Conservation (phyloP, 2,329 filamentous ascomycete genomes). For the Stachybotrys elegans region DNA sequence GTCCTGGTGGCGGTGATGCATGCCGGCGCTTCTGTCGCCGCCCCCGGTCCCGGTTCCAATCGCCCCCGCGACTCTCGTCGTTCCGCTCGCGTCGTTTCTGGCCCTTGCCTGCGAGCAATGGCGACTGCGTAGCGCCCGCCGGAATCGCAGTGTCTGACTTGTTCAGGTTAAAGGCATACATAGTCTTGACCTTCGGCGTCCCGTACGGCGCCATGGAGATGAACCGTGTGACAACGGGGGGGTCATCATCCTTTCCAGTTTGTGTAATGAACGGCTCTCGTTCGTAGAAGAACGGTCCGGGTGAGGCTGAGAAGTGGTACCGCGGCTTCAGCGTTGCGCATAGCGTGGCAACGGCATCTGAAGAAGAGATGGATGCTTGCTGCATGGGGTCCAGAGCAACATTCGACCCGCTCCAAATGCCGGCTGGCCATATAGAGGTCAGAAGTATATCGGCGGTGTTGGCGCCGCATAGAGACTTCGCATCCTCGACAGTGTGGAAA, state of each 20-base stretch:
- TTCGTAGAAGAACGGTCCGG: conserved; percentile 69
- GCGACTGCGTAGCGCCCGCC: conserved; percentile 68
- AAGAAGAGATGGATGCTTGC: conserved; percentile 44
- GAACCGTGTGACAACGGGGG: conserved; percentile 72
- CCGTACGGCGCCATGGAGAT: conserved; percentile 79
- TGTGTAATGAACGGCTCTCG: conserved; percentile 87
- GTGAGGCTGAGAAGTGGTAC: conserved; percentile 78
- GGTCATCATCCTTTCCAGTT: conserved; percentile 37
- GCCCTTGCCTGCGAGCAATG: conserved; percentile 48
- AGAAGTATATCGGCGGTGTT: conserved; percentile 81
- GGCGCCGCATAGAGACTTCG: conserved; percentile 68
- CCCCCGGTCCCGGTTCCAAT: conserved; percentile 37
- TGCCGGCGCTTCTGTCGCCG: conserved; percentile 41
- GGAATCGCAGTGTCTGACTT: conserved; percentile 61
- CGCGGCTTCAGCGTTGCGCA: conserved; percentile 77
- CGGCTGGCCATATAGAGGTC: conserved; percentile 79
- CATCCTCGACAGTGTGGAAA: conserved; percentile 72
- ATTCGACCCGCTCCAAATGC: conserved; percentile 65
- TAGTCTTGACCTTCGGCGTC: conserved; percentile 75
- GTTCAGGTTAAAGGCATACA: conserved; percentile 75
- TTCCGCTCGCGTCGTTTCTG: conserved; percentile 52
- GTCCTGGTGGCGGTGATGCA: conserved; percentile 57
- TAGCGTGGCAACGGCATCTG: conserved; percentile 71
- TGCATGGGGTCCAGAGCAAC: conserved; percentile 51
- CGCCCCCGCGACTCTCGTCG: conserved; percentile 49